These are phyloP conservation scores for Kokia cookei DNA, from an alignment of 441 rosid genomes.

Conservation along the genomic window DNA sequence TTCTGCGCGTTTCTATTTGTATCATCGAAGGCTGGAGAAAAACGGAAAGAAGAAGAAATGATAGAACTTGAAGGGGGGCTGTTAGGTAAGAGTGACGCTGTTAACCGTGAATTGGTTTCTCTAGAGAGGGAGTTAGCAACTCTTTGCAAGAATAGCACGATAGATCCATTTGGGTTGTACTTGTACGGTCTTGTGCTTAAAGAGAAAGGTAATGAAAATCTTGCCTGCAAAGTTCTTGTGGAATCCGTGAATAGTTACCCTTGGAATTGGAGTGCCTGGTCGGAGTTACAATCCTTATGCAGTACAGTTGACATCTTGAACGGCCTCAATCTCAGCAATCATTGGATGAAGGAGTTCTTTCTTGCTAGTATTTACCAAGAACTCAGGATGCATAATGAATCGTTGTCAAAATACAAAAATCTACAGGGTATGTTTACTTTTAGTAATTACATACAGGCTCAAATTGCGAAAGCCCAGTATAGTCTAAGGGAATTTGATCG, in stretches of 20 bases:
- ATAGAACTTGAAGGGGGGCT: not conserved
- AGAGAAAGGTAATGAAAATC: conserved; percentile 42
- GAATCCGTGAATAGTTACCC: not conserved
- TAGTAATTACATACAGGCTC: not conserved
- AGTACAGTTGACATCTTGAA: not conserved
- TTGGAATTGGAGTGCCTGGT: conserved; percentile 1
- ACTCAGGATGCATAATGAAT: not conserved
- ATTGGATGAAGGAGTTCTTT: conserved; percentile 2
- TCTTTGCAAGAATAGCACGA: conserved; percentile 59
- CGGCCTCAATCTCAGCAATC: not conserved
- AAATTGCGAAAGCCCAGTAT: not conserved
- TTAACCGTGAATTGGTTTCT: conserved; percentile 66
- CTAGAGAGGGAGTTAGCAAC: conserved; percentile 78
- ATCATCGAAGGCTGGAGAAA: not conserved
- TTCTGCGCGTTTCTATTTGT: not conserved
- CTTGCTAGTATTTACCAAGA: not conserved
- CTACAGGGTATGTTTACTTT: not conserved
- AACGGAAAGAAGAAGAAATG: not conserved
- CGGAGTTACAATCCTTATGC: not conserved
- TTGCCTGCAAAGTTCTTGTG: conserved; percentile 29
- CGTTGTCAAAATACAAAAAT: not conserved
- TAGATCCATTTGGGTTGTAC: conserved; percentile 86
- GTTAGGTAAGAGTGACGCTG: conserved; percentile 23
- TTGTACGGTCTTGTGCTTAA: conserved; percentile 87
- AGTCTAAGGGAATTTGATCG: not conserved